These are phyloP conservation scores for Paraleonurus japonicus DNA, from an alignment of 257 asterid species.

Conservation along the genomic window DNA sequence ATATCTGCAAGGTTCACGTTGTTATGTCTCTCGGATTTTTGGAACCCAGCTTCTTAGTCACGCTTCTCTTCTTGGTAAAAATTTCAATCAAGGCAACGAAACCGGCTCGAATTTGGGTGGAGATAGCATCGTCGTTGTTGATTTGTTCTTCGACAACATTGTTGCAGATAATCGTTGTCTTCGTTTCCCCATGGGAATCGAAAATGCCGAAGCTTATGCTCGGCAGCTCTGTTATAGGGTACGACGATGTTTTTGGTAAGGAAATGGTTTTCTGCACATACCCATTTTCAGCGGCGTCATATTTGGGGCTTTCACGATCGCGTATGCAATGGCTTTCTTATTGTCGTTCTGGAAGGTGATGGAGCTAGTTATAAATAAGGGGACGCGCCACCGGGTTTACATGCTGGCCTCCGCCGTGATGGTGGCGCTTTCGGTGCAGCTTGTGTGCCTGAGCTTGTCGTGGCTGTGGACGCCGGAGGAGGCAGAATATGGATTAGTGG, in stretches of 20 bases:
- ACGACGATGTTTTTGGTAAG: constrained; percentile 36
- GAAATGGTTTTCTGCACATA: constrained; percentile 52
- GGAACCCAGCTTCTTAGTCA: constrained; percentile 67
- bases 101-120: constrained; percentile 38
- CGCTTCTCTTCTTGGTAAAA: constrained; percentile 62
- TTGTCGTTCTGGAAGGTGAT: constrained; percentile 65
- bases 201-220: constrained; percentile 49
- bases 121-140: constrained; percentile 30
- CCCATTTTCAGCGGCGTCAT: constrained; percentile 60
- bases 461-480: constrained; percentile 55
- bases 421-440: constrained; percentile 60
- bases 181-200: constrained; percentile 41
- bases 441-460: constrained; percentile 48
- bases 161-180: constrained; percentile 46
- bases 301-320: constrained; percentile 49
- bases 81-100: constrained; percentile 47
- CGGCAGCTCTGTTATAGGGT: constrained; percentile 33
- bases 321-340: constrained; percentile 49
- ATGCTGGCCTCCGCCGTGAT: constrained; percentile 49
- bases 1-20: constrained; percentile 59
- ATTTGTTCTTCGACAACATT: constrained; percentile 41
- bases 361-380: constrained; percentile 65
- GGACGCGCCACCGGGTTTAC: constrained; percentile 52
- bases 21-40: constrained; percentile 67
- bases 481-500: constrained; percentile 33